These are phyloP conservation scores for Pyricularia pennisetigena DNA, from an alignment of 2,329 filamentous ascomycete genomes.

Conservation along the genomic window DNA sequence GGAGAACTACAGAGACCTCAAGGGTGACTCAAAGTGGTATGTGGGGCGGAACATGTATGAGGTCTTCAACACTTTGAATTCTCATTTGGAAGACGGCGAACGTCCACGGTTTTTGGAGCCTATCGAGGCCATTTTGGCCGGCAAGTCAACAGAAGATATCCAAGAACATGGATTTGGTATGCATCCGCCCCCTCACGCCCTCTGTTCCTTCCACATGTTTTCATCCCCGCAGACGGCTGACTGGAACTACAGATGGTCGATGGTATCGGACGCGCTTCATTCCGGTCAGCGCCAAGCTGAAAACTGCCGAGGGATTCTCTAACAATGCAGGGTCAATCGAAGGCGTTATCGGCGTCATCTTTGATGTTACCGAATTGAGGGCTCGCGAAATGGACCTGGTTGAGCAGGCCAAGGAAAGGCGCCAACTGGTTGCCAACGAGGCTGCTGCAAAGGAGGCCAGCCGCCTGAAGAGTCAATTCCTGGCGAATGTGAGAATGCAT, in stretches of 20 bases:
- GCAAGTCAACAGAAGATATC: conserved; percentile 47
- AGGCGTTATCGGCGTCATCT: conserved; percentile 68
- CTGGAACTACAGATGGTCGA: conserved; percentile 33
- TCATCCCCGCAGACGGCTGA: not conserved
- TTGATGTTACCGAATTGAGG: conserved; percentile 68
- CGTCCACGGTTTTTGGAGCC: conserved; percentile 42
- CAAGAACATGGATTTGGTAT: conserved; percentile 51
- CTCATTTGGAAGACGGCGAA: conserved; percentile 30
- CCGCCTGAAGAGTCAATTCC: conserved; percentile 68
- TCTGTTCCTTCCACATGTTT: not conserved
- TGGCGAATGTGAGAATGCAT: conserved; percentile 46
- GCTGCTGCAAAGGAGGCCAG: conserved; percentile 72
- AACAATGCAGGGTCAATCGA: conserved; percentile 41
- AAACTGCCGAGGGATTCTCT: conserved; percentile 36
- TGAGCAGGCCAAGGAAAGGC: conserved; percentile 58
- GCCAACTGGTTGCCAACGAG: conserved; percentile 62
- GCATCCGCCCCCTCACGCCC: conserved; percentile 8
- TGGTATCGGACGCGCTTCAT: conserved; percentile 66
- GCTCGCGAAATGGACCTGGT: conserved; percentile 52
- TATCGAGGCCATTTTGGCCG: conserved; percentile 56
- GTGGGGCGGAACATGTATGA: conserved; percentile 55
- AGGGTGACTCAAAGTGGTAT: conserved; percentile 33
- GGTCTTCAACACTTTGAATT: conserved; percentile 45
- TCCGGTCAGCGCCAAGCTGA: conserved; percentile 49
- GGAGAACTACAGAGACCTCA: conserved; percentile 19